These are phyloP conservation scores for Plantago coronopus DNA, from an alignment of 305 asterid species.

Conservation along the genomic window DNA sequence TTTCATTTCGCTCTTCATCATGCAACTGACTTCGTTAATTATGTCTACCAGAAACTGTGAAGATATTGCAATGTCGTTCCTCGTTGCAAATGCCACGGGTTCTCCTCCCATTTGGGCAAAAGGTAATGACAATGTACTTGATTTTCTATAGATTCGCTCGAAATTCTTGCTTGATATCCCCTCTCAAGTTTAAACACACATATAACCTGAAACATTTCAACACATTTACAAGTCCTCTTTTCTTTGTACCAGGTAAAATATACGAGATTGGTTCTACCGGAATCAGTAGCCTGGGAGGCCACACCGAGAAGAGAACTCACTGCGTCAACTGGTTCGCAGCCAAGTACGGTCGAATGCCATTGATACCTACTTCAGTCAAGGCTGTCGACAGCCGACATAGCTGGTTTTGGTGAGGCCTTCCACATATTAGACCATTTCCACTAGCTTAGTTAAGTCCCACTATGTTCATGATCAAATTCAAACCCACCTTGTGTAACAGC, in stretches of 20 bases:
- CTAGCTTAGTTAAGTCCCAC: slow-evolving; percentile 15
- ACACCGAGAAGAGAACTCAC: slow-evolving; percentile 52
- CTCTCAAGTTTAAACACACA: background rate
- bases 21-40: background rate
- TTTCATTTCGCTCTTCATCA: slow-evolving; percentile 6
- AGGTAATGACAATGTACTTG: slow-evolving; percentile 39
- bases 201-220: background rate
- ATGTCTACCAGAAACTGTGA: slow-evolving; percentile 64
- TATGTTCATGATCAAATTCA: slow-evolving; percentile 9
- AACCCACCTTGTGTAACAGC: slow-evolving; percentile 22
- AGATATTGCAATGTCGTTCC: slow-evolving; percentile 93
- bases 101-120: slow-evolving; percentile 87
- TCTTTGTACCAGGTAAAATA: slow-evolving; percentile 47
- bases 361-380: slow-evolving; percentile 68
- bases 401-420: slow-evolving; percentile 72
- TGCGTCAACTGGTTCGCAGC: slow-evolving; percentile 59
- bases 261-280: slow-evolving; percentile 81
- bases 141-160: background rate
- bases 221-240: slow-evolving; percentile 8
- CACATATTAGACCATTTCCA: slow-evolving; percentile 9
- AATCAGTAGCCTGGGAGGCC: slow-evolving; percentile 88
- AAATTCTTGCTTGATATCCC: background rate
- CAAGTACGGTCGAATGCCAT: slow-evolving; percentile 61
- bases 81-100: slow-evolving; percentile 76
- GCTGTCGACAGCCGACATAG: slow-evolving; percentile 62